phyloP scores from a whole-genome alignment of 1,139 yeast species.

The Yamadazyma sp. region DNA sequence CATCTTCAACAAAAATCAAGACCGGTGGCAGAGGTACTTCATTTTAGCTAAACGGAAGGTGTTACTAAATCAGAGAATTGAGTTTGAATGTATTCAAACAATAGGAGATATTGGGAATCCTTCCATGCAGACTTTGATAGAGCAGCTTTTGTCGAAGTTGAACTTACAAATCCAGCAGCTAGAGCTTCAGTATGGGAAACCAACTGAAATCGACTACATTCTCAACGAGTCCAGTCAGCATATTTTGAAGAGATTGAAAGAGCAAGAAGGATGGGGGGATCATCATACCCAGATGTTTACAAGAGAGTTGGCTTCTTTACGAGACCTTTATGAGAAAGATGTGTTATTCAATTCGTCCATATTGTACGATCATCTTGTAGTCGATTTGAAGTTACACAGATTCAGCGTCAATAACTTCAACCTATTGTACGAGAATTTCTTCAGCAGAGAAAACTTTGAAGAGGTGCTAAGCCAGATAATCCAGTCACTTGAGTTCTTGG shows the following conservation, averaged over 20 bases:
- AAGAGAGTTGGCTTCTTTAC: constrained; percentile 38
- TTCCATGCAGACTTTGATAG: constrained; percentile 20
- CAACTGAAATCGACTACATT: constrained; percentile 53
- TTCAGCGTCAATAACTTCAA: constrained; percentile 20
- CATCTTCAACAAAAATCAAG: constrained; percentile 41
- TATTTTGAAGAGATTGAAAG: constrained; percentile 44
- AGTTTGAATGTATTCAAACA: constrained; percentile 25
- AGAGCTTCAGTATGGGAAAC: constrained; percentile 49
- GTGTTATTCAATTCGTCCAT: constrained; percentile 56
- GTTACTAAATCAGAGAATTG: constrained; percentile 42
- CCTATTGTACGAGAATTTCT: constrained; percentile 8
- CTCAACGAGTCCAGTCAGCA: constrained; percentile 42
- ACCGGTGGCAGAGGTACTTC: constrained; percentile 48
- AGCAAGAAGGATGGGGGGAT: constrained; percentile 56
- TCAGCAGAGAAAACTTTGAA: constrained; percentile 2
- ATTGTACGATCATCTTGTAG: constrained; percentile 40
- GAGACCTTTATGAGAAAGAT: constrained; percentile 51
- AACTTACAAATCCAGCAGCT: constrained; percentile 47
- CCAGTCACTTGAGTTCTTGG: constrained; percentile 25
- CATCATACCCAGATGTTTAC: constrained; percentile 43
- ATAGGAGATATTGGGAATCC: neutral
- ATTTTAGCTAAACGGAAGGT: constrained; percentile 60
- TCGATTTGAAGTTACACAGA: constrained; percentile 26
- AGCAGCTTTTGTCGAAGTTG: constrained; percentile 28
- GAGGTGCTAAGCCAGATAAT: constrained; percentile 13